Percentiles rank a stretch among this genome's conserved stretches.
Conservation (phyloP, 371 early-diverging fungal genomes). For the Mortierella sp. region DNA sequence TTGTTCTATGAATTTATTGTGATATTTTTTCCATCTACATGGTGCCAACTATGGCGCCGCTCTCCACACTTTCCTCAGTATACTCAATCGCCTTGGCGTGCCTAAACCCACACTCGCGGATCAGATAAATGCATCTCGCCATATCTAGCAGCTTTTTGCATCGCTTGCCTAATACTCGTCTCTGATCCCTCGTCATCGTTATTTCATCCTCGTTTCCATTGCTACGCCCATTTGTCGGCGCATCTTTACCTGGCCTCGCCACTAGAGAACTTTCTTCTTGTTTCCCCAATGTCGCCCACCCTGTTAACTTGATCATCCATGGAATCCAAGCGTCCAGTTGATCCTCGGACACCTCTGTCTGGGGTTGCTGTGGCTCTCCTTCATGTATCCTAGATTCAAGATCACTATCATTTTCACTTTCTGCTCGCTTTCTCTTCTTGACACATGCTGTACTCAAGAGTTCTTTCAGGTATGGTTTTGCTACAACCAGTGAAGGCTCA, state of each 20-base stretch:
- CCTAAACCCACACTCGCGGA: slow-evolving; percentile 48
- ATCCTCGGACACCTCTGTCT: slow-evolving; percentile 7
- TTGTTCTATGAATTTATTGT: background rate
- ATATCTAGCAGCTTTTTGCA: slow-evolving; percentile 53
- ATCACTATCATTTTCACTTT: slow-evolving; percentile 8
- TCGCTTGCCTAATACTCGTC: slow-evolving; percentile 44
- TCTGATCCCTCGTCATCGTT: slow-evolving; percentile 35
- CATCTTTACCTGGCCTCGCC: slow-evolving; percentile 53
- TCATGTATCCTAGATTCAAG: background rate
- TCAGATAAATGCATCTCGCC: slow-evolving; percentile 41
- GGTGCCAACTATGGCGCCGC: slow-evolving; percentile 46
- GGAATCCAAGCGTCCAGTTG: slow-evolving; percentile 43
- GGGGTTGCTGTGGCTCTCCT: background rate
- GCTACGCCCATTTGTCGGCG: background rate
- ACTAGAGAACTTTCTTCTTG: slow-evolving; percentile 42
- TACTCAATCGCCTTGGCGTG: slow-evolving; percentile 46
- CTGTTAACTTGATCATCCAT: slow-evolving; percentile 50
- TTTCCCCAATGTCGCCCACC: slow-evolving; percentile 51
- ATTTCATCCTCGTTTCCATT: background rate
- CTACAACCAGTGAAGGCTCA: slow-evolving; percentile 32
- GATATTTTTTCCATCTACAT: slow-evolving; percentile 16
- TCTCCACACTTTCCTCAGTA: slow-evolving; percentile 47
- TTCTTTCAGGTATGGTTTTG: slow-evolving; percentile 29
- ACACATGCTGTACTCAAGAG: slow-evolving; percentile 11
- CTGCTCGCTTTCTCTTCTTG: slow-evolving; percentile 35